Evolutionary conservation across 352 stramenopile genomes (phyloP).

Genomic region (Globisporangium solare): DNA sequence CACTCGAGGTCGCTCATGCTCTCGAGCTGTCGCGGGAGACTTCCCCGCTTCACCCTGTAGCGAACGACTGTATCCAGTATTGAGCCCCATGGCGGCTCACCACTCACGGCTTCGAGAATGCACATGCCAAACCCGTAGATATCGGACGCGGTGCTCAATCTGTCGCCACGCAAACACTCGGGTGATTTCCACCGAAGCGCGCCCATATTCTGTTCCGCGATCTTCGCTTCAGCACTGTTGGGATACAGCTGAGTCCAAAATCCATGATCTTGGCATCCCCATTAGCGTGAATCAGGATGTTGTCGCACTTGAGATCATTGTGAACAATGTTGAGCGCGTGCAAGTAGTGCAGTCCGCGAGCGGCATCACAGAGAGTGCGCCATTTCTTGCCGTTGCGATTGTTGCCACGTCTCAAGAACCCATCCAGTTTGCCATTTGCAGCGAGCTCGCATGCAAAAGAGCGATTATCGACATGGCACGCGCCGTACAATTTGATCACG

Average conservation of each 20-base stretch:
- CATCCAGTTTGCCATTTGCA: constrained; percentile 1
- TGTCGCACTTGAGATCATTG: constrained; percentile 7
- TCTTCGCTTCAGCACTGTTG: not conserved
- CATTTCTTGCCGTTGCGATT: constrained; percentile 1
- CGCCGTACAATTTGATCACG: constrained; percentile 17
- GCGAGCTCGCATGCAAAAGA: constrained; percentile 14
- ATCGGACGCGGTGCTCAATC: constrained; percentile 5
- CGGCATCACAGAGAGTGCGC: constrained; percentile 8
- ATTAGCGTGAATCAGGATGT: constrained; percentile 13
- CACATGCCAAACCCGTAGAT: constrained; percentile 17
- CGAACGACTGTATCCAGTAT: not conserved
- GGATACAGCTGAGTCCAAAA: constrained; percentile 5
- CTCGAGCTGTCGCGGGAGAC: not conserved
- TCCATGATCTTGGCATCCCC: constrained; percentile 6
- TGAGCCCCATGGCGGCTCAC: not conserved
- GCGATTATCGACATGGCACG: constrained; percentile 3
- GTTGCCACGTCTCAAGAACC: not conserved
- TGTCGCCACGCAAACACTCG: constrained; percentile 1
- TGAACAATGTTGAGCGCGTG: constrained; percentile 10
- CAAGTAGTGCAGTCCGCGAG: constrained; percentile 12
- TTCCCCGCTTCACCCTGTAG: not conserved
- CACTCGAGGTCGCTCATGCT: not conserved
- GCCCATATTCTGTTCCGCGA: not conserved
- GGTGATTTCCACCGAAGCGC: constrained; percentile 6
- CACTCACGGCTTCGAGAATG: constrained; percentile 11